Percentiles rank a stretch among this genome's conserved stretches.
phyloP scores from a whole-genome alignment of 495 filamentous ascomycete genomes.

The Astrothelium subdiscretum region DNA sequence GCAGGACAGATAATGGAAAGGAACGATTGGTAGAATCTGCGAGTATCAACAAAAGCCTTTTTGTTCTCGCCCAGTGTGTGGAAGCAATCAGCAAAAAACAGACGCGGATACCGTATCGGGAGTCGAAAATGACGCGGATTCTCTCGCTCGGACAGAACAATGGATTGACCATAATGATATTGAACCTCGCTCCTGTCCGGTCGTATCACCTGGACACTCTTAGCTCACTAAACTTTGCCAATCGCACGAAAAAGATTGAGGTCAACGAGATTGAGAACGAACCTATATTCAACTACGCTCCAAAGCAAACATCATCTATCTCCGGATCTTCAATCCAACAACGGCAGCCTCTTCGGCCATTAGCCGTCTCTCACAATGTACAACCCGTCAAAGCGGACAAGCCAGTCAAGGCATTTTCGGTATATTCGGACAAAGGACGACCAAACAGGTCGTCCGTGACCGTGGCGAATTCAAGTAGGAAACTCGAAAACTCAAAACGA shows the following conservation, averaged over 20 bases:
- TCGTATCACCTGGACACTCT: conserved; percentile 91
- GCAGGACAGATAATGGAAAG: conserved; percentile 87
- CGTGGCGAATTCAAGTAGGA: neutral
- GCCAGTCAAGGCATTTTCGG: conserved; percentile 67
- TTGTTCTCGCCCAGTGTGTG: conserved; percentile 89
- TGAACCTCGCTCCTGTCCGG: conserved; percentile 77
- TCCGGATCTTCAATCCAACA: conserved; percentile 2
- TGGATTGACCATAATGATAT: conserved; percentile 89
- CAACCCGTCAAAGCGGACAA: conserved; percentile 51
- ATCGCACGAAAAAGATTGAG: conserved; percentile 92
- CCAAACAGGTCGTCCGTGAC: conserved; percentile 16
- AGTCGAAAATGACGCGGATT: conserved; percentile 96
- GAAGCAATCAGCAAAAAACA: conserved; percentile 81
- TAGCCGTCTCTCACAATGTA: conserved; percentile 47
- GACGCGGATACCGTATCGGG: conserved; percentile 78
- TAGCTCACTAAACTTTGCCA: conserved; percentile 88
- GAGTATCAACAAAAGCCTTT: conserved; percentile 95
- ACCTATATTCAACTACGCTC: conserved; percentile 45
- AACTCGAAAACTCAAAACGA: conserved; percentile 10
- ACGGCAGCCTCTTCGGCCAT: conserved; percentile 66
- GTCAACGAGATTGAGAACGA: conserved; percentile 90
- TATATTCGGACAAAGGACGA: conserved; percentile 63
- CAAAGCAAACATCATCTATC: conserved; percentile 40
- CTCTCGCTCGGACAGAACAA: conserved; percentile 90
- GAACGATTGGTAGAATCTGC: conserved; percentile 91